phyloP scores from a whole-genome alignment of 2,329 filamentous ascomycete species.

The Alternaria consortialis region DNA sequence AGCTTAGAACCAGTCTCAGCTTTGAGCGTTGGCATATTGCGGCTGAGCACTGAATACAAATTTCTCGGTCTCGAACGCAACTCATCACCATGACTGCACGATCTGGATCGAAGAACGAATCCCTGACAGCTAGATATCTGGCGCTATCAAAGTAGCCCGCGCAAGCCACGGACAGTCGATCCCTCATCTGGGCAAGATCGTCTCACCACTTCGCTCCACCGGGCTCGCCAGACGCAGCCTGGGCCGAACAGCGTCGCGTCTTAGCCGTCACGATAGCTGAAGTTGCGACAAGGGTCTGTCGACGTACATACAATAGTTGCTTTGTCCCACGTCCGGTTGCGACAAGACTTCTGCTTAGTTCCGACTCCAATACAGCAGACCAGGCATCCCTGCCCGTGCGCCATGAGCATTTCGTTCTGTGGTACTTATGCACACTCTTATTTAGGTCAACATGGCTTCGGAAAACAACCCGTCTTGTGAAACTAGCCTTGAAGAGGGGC shows the following conservation, averaged over 20 bases:
- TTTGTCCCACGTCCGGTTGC: conserved; percentile 30
- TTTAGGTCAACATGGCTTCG: conserved; percentile 33
- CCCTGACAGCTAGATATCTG: conserved; percentile 26
- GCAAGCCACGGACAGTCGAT: conserved; percentile 34
- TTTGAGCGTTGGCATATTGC: background rate
- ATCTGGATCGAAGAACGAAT: conserved; percentile 19
- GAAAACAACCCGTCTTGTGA: conserved; percentile 17
- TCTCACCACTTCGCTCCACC: conserved; percentile 25
- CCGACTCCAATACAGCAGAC: conserved; percentile 21
- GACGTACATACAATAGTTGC: conserved; percentile 13
- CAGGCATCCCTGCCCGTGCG: conserved; percentile 28
- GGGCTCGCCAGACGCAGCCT: conserved; percentile 33
- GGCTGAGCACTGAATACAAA: conserved; percentile 5
- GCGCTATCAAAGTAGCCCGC: conserved; percentile 26
- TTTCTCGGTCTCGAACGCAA: conserved; percentile 1
- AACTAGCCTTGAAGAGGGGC: conserved; percentile 23
- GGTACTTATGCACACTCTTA: conserved; percentile 27
- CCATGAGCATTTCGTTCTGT: conserved; percentile 22
- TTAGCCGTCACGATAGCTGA: conserved; percentile 35
- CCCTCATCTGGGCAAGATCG: conserved; percentile 24
- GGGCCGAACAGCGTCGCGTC: conserved; percentile 22
- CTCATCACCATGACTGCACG: conserved; percentile 10
- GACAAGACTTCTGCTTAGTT: conserved; percentile 15
- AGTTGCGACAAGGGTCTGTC: conserved; percentile 12
- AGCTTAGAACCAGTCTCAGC: background rate